Evolutionary conservation across 139 green algal genomes (phyloP), one percentile per base, ranked within the genome.

Genomic region (Coelastrella sp.): DNA sequence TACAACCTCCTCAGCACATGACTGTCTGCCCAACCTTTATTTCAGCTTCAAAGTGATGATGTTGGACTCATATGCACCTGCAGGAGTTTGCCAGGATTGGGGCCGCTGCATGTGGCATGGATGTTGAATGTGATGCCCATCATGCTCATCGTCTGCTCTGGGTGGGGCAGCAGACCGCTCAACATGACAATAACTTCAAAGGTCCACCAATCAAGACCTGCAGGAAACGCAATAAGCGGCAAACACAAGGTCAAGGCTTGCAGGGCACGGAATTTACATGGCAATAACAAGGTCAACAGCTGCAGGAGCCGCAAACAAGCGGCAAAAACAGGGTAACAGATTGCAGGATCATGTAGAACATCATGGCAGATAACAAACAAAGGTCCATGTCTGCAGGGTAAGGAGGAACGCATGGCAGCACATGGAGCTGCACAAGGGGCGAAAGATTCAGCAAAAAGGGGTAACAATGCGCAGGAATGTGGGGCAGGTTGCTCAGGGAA

Each of bases 131-230:
- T 91, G 40, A 95, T 91, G 21, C 93, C 93, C 91, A 96, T 96
- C 86, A 94, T 93, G 17, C 86, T 89, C 76, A 98, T 92, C 15
- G 64, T 85, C 84, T 89, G 88, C 59, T 93, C 90, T 0, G 90
- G 90, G 2, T 74, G 66, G 0, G 90, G 90, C 59, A 93, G 75
- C 82, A 93, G 80, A 0, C 90, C 90, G 17, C 81, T 89, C 6
- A 93, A 83, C 64, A 95, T 90, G 4, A 96, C 87, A 19, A 95
- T 90, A 57, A 88, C 77, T 85, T 98, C 94, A 88, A 94, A 97
- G 57, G 91, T 94, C 92, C 66, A 74, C 66, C 66, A 74, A 35
- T 74, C 66, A 32, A 74, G 66, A 17, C 66, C 66, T 74, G 66
- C 34, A 74, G 8, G 3, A 40, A 8, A 27, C 62, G 30, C 21